Evolutionary conservation across 1,139 yeast genomes (phyloP).

Genomic region (Debaryomyces robertsiae): DNA sequence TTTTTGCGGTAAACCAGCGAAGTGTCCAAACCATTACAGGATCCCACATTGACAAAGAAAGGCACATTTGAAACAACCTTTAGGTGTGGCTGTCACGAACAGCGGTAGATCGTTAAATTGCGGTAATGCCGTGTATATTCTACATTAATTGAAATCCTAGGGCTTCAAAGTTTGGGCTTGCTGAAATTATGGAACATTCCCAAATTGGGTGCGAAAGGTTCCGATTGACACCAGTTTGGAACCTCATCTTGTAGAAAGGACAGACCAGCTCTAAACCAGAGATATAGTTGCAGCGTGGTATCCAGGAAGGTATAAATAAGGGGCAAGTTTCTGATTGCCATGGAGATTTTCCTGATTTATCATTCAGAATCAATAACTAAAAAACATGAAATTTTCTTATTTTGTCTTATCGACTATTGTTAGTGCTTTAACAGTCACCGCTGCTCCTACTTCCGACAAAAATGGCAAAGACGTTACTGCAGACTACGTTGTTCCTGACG

Average conservation of each 20-base stretch:
- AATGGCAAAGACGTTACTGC: constrained; percentile 9
- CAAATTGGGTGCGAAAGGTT: constrained; percentile 12
- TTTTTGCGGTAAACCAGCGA: no score
- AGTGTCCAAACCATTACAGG: no score
- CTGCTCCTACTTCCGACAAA: constrained; percentile 12
- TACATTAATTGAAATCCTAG: background rate
- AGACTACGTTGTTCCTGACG: constrained; percentile 19
- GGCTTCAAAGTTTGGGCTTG: no score
- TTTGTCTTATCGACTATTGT: constrained; percentile 13
- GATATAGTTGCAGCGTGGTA: no score
- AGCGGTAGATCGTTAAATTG: background rate
- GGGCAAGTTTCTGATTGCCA: background rate
- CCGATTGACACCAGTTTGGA: constrained; percentile 7
- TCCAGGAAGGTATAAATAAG: constrained; percentile 4
- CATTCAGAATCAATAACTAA: background rate
- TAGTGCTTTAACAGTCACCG: constrained; percentile 13
- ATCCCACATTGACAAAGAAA: background rate
- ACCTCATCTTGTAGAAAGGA: no score
- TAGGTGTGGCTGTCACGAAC: background rate
- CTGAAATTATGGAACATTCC: constrained; percentile 7
- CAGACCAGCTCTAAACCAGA: no score
- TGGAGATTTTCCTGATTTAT: background rate
- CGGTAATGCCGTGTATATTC: background rate
- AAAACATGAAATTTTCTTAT: constrained; percentile 14
- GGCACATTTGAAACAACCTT: background rate